Base-by-base conservation (phyloP, 2,329 filamentous ascomycete genomes). In the Celoporthe dispersa region DNA sequence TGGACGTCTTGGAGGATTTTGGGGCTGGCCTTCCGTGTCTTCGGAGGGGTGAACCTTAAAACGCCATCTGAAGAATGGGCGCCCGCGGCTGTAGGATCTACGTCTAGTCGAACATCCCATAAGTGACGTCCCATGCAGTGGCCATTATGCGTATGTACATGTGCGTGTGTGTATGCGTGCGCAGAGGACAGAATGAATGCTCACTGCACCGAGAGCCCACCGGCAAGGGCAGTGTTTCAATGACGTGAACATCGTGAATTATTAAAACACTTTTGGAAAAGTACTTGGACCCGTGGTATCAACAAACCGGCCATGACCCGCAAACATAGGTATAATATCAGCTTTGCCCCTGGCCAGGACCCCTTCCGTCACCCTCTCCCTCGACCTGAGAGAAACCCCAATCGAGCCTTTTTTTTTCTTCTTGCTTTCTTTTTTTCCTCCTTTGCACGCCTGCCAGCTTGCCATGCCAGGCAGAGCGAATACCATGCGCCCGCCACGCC, bases 311-410 rank as follows among this genome's bases (percentile, higher is more conserved):
- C 55, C 65, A 44, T 59, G 28, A 31, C n/a, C 19, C 16, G n/a
- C 37, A 67, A 39, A 65, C 64, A 68, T 61, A 48, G 67, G 61
- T 68, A 64, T 68, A 55, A 68, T 59, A 35, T 51, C 35, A 66
- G 44, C 35, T 44, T 2, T 28, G 53, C 7, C 37, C 60, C 64
- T 19, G 16, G 41, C 22, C 61, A 12, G 51, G 22, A 11, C 51
- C 61, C 22, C 39, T 37, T 55, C 37, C n/a, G 51, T 51, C 51
- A 59, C 31, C 37, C 33, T 16, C 2, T 60, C 31, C 14, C 6
- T 33, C 28, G 55, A 31, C 55, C 57, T n/a, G 28, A n/a, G 31
- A 19, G 16, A 48, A 22, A 33, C 8, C 57, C 33, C 31, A 37
- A 11, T n/a, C 16, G 16, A n/a, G 31, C 8, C 33, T 1, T 60